phyloP scores from a whole-genome alignment of 1,139 yeast genomes.

The Yamadazyma epiphylla region DNA sequence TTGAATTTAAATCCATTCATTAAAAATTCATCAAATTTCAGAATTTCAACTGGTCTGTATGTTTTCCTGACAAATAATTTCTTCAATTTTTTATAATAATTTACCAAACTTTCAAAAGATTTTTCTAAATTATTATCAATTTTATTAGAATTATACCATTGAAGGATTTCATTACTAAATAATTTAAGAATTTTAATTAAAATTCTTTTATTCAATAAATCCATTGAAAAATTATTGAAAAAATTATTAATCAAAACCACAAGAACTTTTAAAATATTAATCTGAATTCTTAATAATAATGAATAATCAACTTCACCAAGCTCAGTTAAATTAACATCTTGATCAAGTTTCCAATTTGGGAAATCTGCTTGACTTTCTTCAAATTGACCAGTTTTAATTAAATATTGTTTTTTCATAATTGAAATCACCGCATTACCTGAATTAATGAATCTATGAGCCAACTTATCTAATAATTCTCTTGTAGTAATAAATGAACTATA shows the following conservation, averaged over 20 bases:
- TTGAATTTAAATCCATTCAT: constrained; percentile 38
- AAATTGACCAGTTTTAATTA: constrained; percentile 8
- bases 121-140: constrained; percentile 38
- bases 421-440: constrained; percentile 49
- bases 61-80: constrained; percentile 73
- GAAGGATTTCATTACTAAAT: constrained; percentile 66
- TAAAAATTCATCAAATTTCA: constrained; percentile 38
- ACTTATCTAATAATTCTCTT: constrained; percentile 37
- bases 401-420: constrained; percentile 33
- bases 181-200: constrained; percentile 65
- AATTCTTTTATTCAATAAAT: constrained; percentile 54
- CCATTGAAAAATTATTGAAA: constrained; percentile 72
- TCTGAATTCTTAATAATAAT: constrained; percentile 67
- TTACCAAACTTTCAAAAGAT: constrained; percentile 48
- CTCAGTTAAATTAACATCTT: constrained; percentile 30
- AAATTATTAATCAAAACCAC: constrained; percentile 69
- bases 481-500: constrained; percentile 43
- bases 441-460: constrained; percentile 42
- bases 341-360: constrained; percentile 54
- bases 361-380: constrained; percentile 6
- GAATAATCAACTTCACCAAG: constrained; percentile 50
- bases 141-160: constrained; percentile 62
- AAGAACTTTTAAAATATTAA: constrained; percentile 77
- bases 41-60: constrained; percentile 59
- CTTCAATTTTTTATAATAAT: constrained; percentile 64